Base-by-base conservation (phyloP, 768 basidiomycete genomes). In the Mycena floridula region DNA sequence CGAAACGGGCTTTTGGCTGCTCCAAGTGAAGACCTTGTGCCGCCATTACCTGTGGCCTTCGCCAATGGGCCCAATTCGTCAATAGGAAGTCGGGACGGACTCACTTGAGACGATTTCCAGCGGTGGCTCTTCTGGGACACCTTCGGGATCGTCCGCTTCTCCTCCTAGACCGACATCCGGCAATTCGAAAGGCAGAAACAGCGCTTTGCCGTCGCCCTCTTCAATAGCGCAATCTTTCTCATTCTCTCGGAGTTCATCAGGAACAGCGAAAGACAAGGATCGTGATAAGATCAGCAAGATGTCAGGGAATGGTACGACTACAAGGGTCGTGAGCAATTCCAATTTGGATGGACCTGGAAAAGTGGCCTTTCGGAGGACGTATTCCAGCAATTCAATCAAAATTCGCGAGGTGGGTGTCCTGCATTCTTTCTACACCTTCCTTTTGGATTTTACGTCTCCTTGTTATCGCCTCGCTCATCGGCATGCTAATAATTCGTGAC, bases 311-410 rank as follows among this genome's bases (percentile, higher is more conserved):
- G 32, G 32, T 35, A 35, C 32, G 15, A 35, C 32, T 15, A 35
- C 32, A 13, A 39, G 38, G 22, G 38, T 39, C 3, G 62, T 76
- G 21, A 66, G 65, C 44, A 77, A 71, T 44, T 70, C 75, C 28
- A 58, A 56, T 20, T 51, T 58, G 45, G 76, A 72, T 20, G 73
- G 72, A 7, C 80, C 81, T 18, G 74, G 76, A 45, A 80, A 80
- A 63, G 66, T 77, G 49, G 77, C 89, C 23, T 98, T 98, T 63
- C 78, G 90, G 46, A 70, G 96, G 58, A 98, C 96, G 37, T 99
- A 99, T 66, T 95, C 91, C 30, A 93, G 89, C 59, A 95, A 96
- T 64, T 95, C 92, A 16, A 98, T 99, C 69, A 96, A 96, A 69
- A 81, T 93, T 54, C 76, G 82, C 58, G 79, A 85, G 67, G 92